A percentile compares a stretch with the other conserved stretches of the same genome.
Conservation (phyloP, 208 protist species). For the Porcisia hertigi region DNA sequence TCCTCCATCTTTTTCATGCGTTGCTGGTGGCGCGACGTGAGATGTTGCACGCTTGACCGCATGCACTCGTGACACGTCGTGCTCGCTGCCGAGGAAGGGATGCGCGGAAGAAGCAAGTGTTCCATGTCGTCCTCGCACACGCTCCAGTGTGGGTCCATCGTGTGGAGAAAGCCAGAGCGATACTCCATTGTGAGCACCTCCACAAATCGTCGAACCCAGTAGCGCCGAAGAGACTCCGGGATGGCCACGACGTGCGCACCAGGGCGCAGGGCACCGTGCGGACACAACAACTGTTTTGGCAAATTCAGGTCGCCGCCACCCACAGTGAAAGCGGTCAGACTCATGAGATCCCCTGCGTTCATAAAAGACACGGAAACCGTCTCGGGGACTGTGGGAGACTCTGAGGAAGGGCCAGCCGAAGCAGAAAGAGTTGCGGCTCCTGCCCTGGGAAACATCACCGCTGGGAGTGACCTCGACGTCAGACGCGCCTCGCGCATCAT, state of each 20-base stretch:
- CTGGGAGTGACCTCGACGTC: conserved; percentile 4
- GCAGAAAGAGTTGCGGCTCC: not conserved
- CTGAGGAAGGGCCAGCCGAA: not conserved
- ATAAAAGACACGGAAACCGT: conserved; percentile 19
- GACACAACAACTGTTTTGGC: conserved; percentile 38
- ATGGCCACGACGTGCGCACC: conserved; percentile 39
- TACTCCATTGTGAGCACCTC: conserved; percentile 35
- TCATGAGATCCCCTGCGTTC: not conserved
- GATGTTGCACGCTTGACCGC: conserved; percentile 32
- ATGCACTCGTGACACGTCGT: conserved; percentile 53
- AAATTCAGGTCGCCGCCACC: conserved; percentile 22
- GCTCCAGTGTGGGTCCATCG: conserved; percentile 21
- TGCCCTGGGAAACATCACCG: not conserved
- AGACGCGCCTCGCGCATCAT: conserved; percentile 30
- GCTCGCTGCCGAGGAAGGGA: conserved; percentile 37
- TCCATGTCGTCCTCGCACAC: conserved; percentile 23
- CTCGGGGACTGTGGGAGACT: not conserved
- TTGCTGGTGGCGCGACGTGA: conserved; percentile 38
- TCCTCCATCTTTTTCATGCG: conserved; percentile 46
- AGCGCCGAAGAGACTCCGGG: conserved; percentile 49
- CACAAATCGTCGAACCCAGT: conserved; percentile 46
- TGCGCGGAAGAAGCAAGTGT: conserved; percentile 34
- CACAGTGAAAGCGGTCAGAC: conserved; percentile 12
- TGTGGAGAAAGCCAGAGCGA: conserved; percentile 26
- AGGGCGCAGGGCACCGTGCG: conserved; percentile 51